These are phyloP conservation scores for Neurospora tetraspora DNA, from an alignment of 495 filamentous ascomycete species.

Conservation along the genomic window DNA sequence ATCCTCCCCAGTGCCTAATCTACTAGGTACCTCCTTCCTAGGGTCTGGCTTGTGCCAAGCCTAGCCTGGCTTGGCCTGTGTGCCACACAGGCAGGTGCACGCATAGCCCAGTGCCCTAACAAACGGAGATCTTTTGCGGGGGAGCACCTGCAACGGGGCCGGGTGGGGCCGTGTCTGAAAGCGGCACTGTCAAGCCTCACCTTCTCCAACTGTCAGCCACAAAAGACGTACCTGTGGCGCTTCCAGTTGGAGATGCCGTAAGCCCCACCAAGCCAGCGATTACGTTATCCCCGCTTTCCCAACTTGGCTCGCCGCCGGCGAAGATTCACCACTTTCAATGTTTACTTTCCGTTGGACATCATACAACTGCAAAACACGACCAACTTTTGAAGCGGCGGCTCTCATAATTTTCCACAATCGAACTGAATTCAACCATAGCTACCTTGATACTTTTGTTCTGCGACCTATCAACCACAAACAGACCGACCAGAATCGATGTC, in stretches of 20 bases:
- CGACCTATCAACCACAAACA: neutral
- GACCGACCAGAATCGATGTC: slow-evolving; percentile 33
- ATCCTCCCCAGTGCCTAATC: too few relatives aligned
- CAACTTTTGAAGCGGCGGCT: neutral
- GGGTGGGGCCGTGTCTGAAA: neutral
- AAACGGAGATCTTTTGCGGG: neutral
- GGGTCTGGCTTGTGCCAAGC: too few relatives aligned
- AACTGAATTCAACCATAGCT: too few relatives aligned
- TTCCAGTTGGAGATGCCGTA: neutral
- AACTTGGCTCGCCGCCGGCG: neutral
- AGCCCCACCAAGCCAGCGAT: neutral
- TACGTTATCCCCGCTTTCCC: neutral
- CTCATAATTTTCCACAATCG: neutral
- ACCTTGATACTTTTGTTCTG: too few relatives aligned
- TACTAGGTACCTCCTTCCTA: too few relatives aligned
- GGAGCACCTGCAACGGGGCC: neutral
- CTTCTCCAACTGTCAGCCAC: neutral
- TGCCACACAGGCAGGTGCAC: too few relatives aligned
- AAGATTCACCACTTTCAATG: neutral
- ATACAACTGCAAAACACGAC: neutral
- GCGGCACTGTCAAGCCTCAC: neutral
- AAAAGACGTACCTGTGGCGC: neutral
- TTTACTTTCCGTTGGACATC: neutral
- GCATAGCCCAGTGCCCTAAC: too few relatives aligned
- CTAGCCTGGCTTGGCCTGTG: too few relatives aligned